Percentiles rank a stretch among this genome's conserved stretches.
Evolutionary conservation across 2,329 filamentous ascomycete species (phyloP).

Genomic region (Thermoascus crustaceus): DNA sequence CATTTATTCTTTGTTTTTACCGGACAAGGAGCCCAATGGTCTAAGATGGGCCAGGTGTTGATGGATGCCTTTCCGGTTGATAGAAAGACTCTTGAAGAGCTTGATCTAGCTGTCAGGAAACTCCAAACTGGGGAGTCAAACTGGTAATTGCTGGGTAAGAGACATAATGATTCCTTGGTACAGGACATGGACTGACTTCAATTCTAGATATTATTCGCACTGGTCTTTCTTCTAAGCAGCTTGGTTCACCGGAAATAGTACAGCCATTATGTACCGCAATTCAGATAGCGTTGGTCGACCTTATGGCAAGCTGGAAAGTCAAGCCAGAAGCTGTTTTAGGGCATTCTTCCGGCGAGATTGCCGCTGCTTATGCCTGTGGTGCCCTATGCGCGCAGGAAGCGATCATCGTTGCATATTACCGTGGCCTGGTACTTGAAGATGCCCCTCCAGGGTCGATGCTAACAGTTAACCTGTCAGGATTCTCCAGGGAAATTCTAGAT

Average conservation of each 20-base stretch:
- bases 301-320: conserved; percentile 11
- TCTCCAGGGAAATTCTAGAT: too few relatives aligned
- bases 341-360: conserved; percentile 20
- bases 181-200: too few relatives aligned
- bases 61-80: conserved; percentile 5
- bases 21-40: conserved; percentile 16
- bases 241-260: conserved; percentile 5
- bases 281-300: conserved; percentile 16
- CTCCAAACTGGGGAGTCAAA: background rate
- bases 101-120: background rate
- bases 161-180: too few relatives aligned
- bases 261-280: conserved; percentile 14
- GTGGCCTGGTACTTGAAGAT: too few relatives aligned
- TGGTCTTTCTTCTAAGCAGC: background rate
- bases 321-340: conserved; percentile 11
- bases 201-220: background rate
- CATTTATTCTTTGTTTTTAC: conserved; percentile 13
- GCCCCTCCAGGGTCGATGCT: too few relatives aligned
- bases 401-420: conserved; percentile 11
- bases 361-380: conserved; percentile 16
- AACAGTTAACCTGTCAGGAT: too few relatives aligned
- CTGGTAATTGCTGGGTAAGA: too few relatives aligned
- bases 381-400: conserved; percentile 7
- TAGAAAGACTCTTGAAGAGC: background rate
- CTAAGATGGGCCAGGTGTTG: conserved; percentile 12